Conservation (phyloP, 1,139 yeast genomes). For the Candida labiduridarum region DNA sequence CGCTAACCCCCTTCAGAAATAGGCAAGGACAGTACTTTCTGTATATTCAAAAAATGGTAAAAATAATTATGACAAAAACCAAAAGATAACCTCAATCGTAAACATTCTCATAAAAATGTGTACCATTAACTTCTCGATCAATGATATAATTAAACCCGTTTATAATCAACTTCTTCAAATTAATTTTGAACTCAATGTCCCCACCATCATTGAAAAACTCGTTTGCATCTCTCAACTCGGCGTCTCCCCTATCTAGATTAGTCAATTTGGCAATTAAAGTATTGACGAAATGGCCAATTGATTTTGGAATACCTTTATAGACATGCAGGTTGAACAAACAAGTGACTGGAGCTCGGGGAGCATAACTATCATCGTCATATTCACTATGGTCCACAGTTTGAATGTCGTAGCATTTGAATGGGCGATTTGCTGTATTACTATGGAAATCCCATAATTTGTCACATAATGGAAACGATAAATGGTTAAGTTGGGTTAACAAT, state of each 20-base stretch:
- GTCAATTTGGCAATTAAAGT: constrained; percentile 32
- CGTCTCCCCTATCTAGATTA: constrained; percentile 45
- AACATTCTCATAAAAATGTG: constrained; percentile 35
- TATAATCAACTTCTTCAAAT: constrained; percentile 26
- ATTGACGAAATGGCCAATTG: constrained; percentile 38
- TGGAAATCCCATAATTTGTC: constrained; percentile 43
- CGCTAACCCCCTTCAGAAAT: no score
- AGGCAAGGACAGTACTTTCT: no score
- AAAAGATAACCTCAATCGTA: constrained; percentile 21
- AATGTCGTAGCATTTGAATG: constrained; percentile 38
- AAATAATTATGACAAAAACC: no score
- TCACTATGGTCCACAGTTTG: constrained; percentile 42
- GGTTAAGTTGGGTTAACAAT: constrained; percentile 25
- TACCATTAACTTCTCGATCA: constrained; percentile 46
- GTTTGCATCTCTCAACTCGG: constrained; percentile 27
- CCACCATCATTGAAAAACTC: constrained; percentile 35
- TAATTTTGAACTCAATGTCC: constrained; percentile 26
- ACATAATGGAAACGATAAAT: constrained; percentile 26
- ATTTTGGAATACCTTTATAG: constrained; percentile 20
- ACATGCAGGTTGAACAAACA: constrained; percentile 22
- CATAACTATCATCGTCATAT: constrained; percentile 37
- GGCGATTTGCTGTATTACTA: constrained; percentile 19
- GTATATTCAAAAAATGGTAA: no score
- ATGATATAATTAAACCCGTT: constrained; percentile 40
- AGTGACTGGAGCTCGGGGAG: background rate